phyloP scores from a whole-genome alignment of 2,329 filamentous ascomycete species.

The Paracorniculantispora psalliotae region DNA sequence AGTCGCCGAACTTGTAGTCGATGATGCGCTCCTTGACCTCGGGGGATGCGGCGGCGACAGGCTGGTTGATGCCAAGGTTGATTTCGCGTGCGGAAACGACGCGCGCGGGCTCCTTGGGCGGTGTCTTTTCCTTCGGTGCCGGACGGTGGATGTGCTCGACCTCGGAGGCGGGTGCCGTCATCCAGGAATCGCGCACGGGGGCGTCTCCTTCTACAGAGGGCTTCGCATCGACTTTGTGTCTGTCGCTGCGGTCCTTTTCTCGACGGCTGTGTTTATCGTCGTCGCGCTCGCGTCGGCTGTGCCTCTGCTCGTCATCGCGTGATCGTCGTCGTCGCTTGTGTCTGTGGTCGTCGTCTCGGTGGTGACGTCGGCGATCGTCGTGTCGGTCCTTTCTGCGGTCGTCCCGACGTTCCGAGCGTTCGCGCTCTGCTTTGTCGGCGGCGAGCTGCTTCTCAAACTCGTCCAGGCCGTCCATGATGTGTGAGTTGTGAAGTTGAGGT shows the following conservation, averaged over 20 bases:
- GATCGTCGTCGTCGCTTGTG: constrained; percentile 28
- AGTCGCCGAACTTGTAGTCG: constrained; percentile 81
- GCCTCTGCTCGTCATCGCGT: constrained; percentile 49
- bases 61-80: constrained; percentile 59
- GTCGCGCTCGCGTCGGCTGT: constrained; percentile 54
- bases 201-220: constrained; percentile 22
- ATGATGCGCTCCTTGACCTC: constrained; percentile 52
- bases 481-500: neutral
- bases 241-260: constrained; percentile 22
- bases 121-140: constrained; percentile 49
- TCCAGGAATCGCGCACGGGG: constrained; percentile 76
- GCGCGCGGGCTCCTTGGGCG: constrained; percentile 55
- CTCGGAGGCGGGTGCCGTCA: constrained; percentile 79
- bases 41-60: neutral
- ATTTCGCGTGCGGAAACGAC: constrained; percentile 76
- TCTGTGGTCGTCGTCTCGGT: constrained; percentile 31
- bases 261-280: constrained; percentile 21
- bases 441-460: constrained; percentile 78
- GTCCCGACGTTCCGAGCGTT: constrained; percentile 36
- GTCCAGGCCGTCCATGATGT: constrained; percentile 48
- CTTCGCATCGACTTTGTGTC: constrained; percentile 36
- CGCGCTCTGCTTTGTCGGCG: constrained; percentile 53
- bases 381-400: constrained; percentile 28
- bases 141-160: constrained; percentile 74
- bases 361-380: constrained; percentile 34